These are phyloP conservation scores for Apiospora arundinis DNA, from an alignment of 2,329 filamentous ascomycete species.

Conservation along the genomic window DNA sequence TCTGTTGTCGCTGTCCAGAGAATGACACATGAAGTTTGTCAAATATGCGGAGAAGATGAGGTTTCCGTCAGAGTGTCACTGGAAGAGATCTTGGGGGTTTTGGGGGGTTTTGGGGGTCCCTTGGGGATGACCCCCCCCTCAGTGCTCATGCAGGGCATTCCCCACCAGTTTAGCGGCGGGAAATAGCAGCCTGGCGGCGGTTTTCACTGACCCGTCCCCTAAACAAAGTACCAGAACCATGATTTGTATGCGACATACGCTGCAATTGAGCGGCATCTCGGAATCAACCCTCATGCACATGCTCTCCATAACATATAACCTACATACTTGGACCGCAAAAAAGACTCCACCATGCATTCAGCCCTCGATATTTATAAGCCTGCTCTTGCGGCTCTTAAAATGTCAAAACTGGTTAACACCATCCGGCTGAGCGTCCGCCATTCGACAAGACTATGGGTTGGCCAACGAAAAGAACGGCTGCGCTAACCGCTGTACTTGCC, in stretches of 20 bases:
- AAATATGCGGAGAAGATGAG: neutral
- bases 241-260: neutral
- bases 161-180: neutral
- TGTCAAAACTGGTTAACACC: neutral
- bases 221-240: neutral
- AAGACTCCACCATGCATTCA: neutral
- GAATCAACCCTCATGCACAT: neutral
- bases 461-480: neutral
- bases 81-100: neutral
- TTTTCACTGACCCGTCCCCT: neutral
- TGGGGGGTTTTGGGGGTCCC: neutral
- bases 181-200: neutral
- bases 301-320: neutral
- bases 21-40: slow-evolving; percentile 14
- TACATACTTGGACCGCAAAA: slow-evolving; percentile 20
- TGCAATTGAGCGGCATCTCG: neutral
- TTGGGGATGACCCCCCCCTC: neutral
- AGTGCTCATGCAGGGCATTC: neutral
- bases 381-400: neutral
- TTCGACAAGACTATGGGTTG: neutral
- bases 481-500: slow-evolving; percentile 24
- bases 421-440: too few relatives aligned
- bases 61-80: neutral
- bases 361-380: neutral
- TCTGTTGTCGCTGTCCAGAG: slow-evolving; percentile 31